Base-by-base conservation (phyloP, 257 asterid genomes). In the Rhazya stricta region DNA sequence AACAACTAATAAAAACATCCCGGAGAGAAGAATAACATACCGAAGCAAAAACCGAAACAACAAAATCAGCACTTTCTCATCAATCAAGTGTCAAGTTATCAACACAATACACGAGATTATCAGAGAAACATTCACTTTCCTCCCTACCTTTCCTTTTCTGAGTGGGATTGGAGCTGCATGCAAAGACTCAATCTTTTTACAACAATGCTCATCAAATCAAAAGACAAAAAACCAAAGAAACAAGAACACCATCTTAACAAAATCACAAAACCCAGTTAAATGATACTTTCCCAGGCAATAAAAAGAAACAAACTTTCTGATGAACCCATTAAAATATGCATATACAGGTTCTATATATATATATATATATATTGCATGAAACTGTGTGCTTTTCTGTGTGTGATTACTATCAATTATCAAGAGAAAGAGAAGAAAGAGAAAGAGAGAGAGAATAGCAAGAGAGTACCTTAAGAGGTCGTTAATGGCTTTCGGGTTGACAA, bases 181-280 rank as follows among this genome's bases (percentile, higher is more conserved):
- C 79, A 54, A 76, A 37, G 48, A 13, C 75, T 76, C 69, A 57
- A 29, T 56, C 69, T 66, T 67, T 53, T 67, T 53, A 74, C 23
- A 18, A 62, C 57, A 37, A 62, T 18, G 4, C 50, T 30, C 9
- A 70, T 9, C 7, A 37, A 7, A 58, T 30, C 62, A 8, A 46
- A 37, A 19, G 16, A 11, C 32, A 34, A 27, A n/a, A 4, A 5
- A 77, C 34, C 27, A 48, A 72, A 1, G 2, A 10, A 51, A 21
- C 25, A 34, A 56, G 12, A 56, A 34, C 13, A 60, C 23, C 67
- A 0, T 16, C 36, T 61, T 29, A 12, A 29, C 23, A 61, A 61
- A 61, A 61, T 45, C n/a, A 70, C n/a, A 12, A 0, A 60, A 32
- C 37, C 76, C 39, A 34, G 46, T 19, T 51, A 58, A 27, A 51